Base-by-base conservation (phyloP, 768 basidiomycete species). In the Suillus bovinus region DNA sequence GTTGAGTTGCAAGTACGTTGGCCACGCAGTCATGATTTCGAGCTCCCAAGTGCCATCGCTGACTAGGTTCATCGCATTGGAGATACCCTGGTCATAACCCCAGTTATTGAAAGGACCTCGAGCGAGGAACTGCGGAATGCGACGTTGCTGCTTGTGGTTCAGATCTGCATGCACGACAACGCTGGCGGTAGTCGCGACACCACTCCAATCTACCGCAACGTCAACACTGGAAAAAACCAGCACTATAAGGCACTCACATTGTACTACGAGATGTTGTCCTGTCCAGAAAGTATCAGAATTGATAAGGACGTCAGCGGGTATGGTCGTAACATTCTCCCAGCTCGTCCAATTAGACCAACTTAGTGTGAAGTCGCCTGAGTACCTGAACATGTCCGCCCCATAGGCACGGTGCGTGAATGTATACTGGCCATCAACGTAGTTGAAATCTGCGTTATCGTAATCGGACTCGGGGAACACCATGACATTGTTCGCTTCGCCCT, bases 71-170 rank as follows among this genome's bases (percentile, higher is more conserved):
- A 96, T 93, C 65, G 82, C 68, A 44, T 90, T 83, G 0, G 84
- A 66, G 49, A 94, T 84, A 69, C 95, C 95, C 61, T 86, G 79
- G 77, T 97, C 95, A 72, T 86, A 94, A 60, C 95, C 95, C 93
- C 94, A 97, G 36, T 83, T 76, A 69, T 97, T 97, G 84, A 93
- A 97, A 0, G 88, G 86, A 55, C 95, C 95, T 67, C 95, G 89
- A 49, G 87, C 91, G 59, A 97, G 78, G 67, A 96, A 80, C 68
- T 95, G 93, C 27, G 95, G 95, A 33, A 92, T 89, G 29, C 93
- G 90, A 68, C 95, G 88, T 41, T 76, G 72, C 3, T 80, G 82
- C 8, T 71, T 73, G 72, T 84, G 91, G 47, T 81, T 81, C 61
- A 80, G 72, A 70, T 96, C 95, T 20, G 91, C 90, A 67, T 96